Conservation (phyloP, 2,329 filamentous ascomycete species). For the Orbilia brochopaga region DNA sequence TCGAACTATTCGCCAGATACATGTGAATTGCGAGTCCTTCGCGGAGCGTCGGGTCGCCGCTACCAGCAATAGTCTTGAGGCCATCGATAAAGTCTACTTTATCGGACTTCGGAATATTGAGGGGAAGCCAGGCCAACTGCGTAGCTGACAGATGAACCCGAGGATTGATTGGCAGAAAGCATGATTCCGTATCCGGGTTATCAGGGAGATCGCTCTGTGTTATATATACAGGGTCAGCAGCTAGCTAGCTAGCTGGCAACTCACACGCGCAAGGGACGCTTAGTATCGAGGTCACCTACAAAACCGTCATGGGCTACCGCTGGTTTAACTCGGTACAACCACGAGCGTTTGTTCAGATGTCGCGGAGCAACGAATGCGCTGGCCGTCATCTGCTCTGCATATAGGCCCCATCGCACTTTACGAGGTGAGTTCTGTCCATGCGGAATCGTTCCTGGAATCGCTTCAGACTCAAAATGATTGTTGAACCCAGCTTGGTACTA, state of each 20-base stretch:
- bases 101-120: constrained; percentile 56
- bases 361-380: constrained; percentile 60
- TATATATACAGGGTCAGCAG: neutral
- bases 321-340: constrained; percentile 60
- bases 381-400: constrained; percentile 61
- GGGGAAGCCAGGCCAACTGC: constrained; percentile 62
- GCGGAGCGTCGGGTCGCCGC: constrained; percentile 62
- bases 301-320: constrained; percentile 59
- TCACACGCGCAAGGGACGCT: neutral
- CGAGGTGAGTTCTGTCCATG: constrained; percentile 61
- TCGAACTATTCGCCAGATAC: constrained; percentile 61
- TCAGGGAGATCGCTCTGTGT: constrained; percentile 53
- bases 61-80: constrained; percentile 62
- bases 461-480: constrained; percentile 60
- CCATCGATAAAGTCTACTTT: constrained; percentile 62
- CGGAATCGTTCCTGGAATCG: constrained; percentile 61
- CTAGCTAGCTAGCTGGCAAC: no score
- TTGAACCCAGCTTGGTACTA: constrained; percentile 27
- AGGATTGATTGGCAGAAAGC: constrained; percentile 62
- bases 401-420: constrained; percentile 60
- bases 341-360: constrained; percentile 59
- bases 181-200: constrained; percentile 58
- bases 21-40: constrained; percentile 63
- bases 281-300: constrained; percentile 48
- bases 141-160: constrained; percentile 62